A percentile compares a stretch with the other conserved stretches of the same genome.
These are phyloP conservation scores for Multifurca ochricompacta DNA, from an alignment of 768 basidiomycete species.

Conservation along the genomic window DNA sequence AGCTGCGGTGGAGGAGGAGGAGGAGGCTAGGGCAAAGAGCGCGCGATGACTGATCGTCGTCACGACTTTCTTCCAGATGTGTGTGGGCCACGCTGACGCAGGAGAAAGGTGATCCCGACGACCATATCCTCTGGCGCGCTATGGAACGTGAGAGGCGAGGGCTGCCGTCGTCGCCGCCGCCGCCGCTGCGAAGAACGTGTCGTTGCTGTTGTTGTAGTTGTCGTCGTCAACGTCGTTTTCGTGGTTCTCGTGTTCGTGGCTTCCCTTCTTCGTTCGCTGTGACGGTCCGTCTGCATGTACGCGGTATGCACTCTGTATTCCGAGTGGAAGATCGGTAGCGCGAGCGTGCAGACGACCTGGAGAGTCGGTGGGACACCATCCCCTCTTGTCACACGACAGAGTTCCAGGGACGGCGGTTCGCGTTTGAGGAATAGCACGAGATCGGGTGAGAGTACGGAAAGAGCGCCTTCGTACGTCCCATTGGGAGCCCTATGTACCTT, in stretches of 20 bases:
- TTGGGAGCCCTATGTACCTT: no score
- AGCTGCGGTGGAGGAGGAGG: background rate
- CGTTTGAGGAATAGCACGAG: slow-evolving; percentile 11
- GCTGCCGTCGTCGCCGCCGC: background rate
- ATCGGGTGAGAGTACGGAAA: slow-evolving; percentile 7
- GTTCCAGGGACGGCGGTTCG: background rate
- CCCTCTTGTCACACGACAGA: background rate
- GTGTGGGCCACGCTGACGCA: background rate
- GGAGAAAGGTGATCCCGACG: slow-evolving; percentile 14
- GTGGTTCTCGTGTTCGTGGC: no score
- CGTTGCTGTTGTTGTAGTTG: no score
- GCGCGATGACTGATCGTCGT: slow-evolving; percentile 7
- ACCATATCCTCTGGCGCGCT: slow-evolving; percentile 15
- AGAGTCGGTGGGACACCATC: background rate
- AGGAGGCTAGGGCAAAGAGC: background rate
- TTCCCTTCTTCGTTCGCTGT: background rate
- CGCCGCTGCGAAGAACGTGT: background rate
- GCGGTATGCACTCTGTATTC: slow-evolving; percentile 9
- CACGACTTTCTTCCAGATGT: slow-evolving; percentile 5
- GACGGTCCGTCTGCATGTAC: slow-evolving; percentile 15
- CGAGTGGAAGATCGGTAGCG: background rate
- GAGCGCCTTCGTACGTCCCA: slow-evolving; percentile 8
- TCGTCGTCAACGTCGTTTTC: no score
- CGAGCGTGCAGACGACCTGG: slow-evolving; percentile 8
- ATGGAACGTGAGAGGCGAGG: slow-evolving; percentile 1